Evolutionary conservation across 2,329 filamentous ascomycete genomes (phyloP).

Genomic region (Epichloe aotearoae): DNA sequence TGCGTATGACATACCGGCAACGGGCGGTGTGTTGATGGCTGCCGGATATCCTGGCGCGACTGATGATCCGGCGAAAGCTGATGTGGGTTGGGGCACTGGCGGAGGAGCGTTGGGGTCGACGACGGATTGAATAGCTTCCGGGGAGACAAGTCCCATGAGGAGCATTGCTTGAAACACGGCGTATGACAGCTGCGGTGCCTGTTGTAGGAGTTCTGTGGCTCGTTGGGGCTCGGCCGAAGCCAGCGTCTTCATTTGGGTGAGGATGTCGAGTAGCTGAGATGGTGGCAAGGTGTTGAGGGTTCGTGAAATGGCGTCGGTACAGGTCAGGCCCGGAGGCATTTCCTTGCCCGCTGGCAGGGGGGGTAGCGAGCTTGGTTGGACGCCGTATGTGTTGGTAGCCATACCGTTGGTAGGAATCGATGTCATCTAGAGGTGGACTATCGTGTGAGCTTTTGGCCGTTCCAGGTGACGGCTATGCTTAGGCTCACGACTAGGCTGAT

Average conservation of each 20-base stretch:
- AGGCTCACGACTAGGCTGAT: not conserved
- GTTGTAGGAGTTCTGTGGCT: slow-evolving; percentile 72
- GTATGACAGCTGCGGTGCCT: slow-evolving; percentile 85
- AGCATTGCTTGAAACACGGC: slow-evolving; percentile 91
- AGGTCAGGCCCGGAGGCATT: slow-evolving; percentile 67
- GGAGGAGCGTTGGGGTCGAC: slow-evolving; percentile 46
- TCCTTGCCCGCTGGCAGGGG: slow-evolving; percentile 76
- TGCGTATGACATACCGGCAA: slow-evolving; percentile 31
- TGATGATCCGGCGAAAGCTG: slow-evolving; percentile 21
- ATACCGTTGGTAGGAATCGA: slow-evolving; percentile 21
- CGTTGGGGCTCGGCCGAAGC: slow-evolving; percentile 70
- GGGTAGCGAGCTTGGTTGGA: slow-evolving; percentile 46
- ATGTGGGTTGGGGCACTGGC: slow-evolving; percentile 16
- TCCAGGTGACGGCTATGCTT: not conserved
- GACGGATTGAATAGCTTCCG: slow-evolving; percentile 67
- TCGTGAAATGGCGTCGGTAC: slow-evolving; percentile 81
- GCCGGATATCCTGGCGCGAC: slow-evolving; percentile 24
- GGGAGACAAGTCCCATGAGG: slow-evolving; percentile 87
- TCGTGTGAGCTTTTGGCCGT: not conserved
- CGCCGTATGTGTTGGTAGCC: slow-evolving; percentile 17
- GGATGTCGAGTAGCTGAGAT: slow-evolving; percentile 80
- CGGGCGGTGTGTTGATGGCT: slow-evolving; percentile 35
- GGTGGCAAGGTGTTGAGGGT: slow-evolving; percentile 79
- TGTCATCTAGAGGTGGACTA: slow-evolving; percentile 5
- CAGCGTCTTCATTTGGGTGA: slow-evolving; percentile 86